Evolutionary conservation across 257 asterid genomes (phyloP), one percentile per base, ranked within the genome.

Genomic region (Galeopsis tetrahit): DNA sequence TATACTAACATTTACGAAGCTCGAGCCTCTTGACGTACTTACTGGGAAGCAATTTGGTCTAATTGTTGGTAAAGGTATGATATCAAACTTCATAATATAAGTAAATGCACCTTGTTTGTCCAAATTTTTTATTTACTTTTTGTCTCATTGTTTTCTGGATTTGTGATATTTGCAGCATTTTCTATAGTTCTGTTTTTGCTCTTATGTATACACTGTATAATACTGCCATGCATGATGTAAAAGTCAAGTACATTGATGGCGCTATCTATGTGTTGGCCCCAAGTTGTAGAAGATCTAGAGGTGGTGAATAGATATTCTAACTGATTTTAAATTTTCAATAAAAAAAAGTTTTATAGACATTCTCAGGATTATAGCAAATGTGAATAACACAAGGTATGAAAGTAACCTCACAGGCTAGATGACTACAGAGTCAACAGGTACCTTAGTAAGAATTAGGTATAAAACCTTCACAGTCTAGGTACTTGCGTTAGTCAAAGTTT

Each of bases 21-120:
- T 86, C 61, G 95, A 89, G 84, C 79, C 78, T 70, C 79, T 95
- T 73, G 68, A 70, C 76, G 44, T 67, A 28, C 88, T 94, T 70
- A 85, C 87, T 51, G 61, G 89, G 87, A 80, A 82, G 85, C 95
- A 91, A 56, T 28, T 95, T 44, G 92, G 96, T 66, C 80, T 95
- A 36, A 85, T 95, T 66, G 66, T 88, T 68, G 99, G 99, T 64
- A 95, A 95, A 92, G 99, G 99, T 95, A 90, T 75, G 86, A 60
- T 55, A 43, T 43, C 5, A 14, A 55, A n/a, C 48, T 70, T 71
- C 28, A 46, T 39, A 51, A 3, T 35, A 62, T 35, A 14, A 36
- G 28, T 73, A 11, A 14, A 44, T 60, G 39, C 34, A 44, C 28
- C 28, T 21, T 21, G 46, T 17, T 51, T 38, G 39, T 31, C 58